Evolutionary conservation across 306 rosid species (phyloP), one percentile per base, ranked within the genome.

Genomic region (Sechiopsis laciniata): DNA sequence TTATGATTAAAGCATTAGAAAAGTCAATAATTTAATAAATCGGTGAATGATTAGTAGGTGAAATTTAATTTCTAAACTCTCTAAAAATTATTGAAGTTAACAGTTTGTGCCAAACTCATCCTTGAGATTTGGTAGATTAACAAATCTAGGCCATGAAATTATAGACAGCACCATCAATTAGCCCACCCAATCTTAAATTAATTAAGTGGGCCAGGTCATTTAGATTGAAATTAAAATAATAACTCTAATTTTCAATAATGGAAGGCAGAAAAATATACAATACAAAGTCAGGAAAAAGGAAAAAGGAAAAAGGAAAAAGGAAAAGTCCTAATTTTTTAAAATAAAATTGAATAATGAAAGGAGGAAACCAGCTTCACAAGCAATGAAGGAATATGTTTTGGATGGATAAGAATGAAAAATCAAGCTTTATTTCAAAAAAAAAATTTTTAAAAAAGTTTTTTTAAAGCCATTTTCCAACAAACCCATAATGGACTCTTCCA

Each of bases 341-440:
- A 32, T 32, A 21, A 15, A 14, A 13, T 58, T 67, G 6, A 71
- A 71, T 52, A 67, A 46, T 67, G 15, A 21, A 67, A 20, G 73
- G 42, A 48, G 72, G 72, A 45, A 48, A 68, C 57, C 56, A 29
- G 60, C 74, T 70, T 70, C 60, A 51, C 24, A 70, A 70, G 74
- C 59, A 69, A 69, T 70, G 8, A 70, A 70, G 74, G 59, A 70
- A 51, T 50, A 26, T 70, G 60, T 70, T 52, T 70, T 70, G 74
- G 60, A 16, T 52, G 74, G 74, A 70, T 70, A 70, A 70, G 74
- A 51, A 51, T 24, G 60, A 51, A 69, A 42, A 68, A 6, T 46
- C 55, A 66, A 46, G 53, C 40, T 48, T 65, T 64, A 63, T 63
- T 32, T 32, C 0, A 9, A 62, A 62, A 26, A 62, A n/a, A 62